Evolutionary conservation across 1,139 yeast genomes (phyloP).

Genomic region (Protomyces gravidus): DNA sequence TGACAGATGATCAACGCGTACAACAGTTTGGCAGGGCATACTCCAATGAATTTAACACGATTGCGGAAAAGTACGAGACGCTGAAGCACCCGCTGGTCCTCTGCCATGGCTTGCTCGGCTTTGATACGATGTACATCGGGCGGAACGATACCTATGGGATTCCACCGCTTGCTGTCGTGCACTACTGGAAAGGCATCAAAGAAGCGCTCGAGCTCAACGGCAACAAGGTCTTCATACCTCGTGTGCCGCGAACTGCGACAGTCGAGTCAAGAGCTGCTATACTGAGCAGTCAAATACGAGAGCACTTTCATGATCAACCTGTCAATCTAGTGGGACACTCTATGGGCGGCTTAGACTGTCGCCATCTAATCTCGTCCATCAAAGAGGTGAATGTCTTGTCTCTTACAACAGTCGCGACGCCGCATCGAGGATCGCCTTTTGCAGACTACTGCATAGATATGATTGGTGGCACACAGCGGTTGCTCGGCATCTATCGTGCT

Average conservation of each 20-base stretch:
- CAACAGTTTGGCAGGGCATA: slow-evolving; percentile 25
- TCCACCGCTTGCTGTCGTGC: slow-evolving; percentile 48
- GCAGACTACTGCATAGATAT: slow-evolving; percentile 54
- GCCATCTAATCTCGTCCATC: slow-evolving; percentile 65
- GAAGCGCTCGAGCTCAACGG: slow-evolving; percentile 59
- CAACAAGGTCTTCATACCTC: slow-evolving; percentile 63
- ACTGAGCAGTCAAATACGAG: slow-evolving; percentile 53
- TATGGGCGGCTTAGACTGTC: slow-evolving; percentile 81
- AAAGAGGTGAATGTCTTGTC: slow-evolving; percentile 44
- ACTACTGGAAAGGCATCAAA: slow-evolving; percentile 67
- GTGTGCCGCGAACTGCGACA: slow-evolving; percentile 77
- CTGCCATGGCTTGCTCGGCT: slow-evolving; percentile 83
- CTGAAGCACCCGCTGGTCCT: slow-evolving; percentile 60
- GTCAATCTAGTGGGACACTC: slow-evolving; percentile 86
- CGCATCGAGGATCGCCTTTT: slow-evolving; percentile 79
- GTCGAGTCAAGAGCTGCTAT: slow-evolving; percentile 64
- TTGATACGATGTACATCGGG: slow-evolving; percentile 49
- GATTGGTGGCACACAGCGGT: slow-evolving; percentile 11
- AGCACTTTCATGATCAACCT: slow-evolving; percentile 40
- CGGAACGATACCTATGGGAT: slow-evolving; percentile 11
- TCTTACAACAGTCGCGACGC: slow-evolving; percentile 78
- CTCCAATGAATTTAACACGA: slow-evolving; percentile 34
- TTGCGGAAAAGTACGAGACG: slow-evolving; percentile 31
- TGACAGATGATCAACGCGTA: slow-evolving; percentile 23
- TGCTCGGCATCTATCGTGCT: slow-evolving; percentile 8